Conservation (phyloP, 2,329 filamentous ascomycete species). For the Alternaria triticimaculans region DNA sequence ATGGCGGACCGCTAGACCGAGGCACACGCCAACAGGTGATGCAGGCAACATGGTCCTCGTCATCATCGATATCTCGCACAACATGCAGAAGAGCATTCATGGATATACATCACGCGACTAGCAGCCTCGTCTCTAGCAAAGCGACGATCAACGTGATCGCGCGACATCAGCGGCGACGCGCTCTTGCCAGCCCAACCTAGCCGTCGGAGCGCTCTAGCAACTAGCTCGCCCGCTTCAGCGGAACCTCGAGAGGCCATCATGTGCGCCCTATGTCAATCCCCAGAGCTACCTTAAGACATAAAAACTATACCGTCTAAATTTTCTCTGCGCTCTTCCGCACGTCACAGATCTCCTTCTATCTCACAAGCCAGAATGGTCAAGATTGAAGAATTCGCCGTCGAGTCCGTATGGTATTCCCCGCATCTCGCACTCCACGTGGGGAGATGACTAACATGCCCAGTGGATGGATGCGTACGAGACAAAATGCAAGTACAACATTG, state of each 20-base stretch:
- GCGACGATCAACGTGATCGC: background rate
- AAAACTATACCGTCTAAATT: background rate
- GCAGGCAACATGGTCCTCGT: background rate
- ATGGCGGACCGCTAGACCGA: slow-evolving; percentile 22
- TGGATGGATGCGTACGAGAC: slow-evolving; percentile 65
- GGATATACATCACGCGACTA: background rate
- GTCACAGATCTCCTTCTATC: background rate
- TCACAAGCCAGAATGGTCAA: slow-evolving; percentile 58
- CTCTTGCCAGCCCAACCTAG: background rate
- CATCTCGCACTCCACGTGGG: slow-evolving; percentile 15
- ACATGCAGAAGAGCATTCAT: background rate
- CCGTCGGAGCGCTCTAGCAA: slow-evolving; percentile 2
- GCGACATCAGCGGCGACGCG: background rate
- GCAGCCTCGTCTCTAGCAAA: background rate
- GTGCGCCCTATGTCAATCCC: slow-evolving; percentile 27
- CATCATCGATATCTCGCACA: slow-evolving; percentile 7
- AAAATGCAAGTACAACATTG: slow-evolving; percentile 69
- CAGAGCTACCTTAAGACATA: background rate
- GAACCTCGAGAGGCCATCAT: slow-evolving; percentile 3
- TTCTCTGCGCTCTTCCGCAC: background rate
- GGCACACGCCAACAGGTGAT: slow-evolving; percentile 15
- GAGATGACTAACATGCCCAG: slow-evolving; percentile 41
- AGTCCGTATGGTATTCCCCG: slow-evolving; percentile 61
- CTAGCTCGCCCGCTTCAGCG: slow-evolving; percentile 14
- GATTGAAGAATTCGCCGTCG: slow-evolving; percentile 71